phyloP scores from a whole-genome alignment of 1,139 yeast species.

The Martiniozyma asiatica region DNA sequence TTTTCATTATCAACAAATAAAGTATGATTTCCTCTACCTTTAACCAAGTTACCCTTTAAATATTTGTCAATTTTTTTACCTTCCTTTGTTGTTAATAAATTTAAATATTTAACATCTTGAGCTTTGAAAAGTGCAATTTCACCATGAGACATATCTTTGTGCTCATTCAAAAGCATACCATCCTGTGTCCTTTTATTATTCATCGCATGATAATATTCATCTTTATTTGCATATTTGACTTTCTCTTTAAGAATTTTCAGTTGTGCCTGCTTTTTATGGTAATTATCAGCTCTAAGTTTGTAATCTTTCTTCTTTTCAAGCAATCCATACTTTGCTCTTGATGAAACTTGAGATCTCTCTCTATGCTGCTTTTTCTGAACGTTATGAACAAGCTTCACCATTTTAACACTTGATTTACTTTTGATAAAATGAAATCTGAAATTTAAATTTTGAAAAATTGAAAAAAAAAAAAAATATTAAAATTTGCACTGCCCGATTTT shows the following conservation, averaged over 20 bases:
- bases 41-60: constrained; percentile 40
- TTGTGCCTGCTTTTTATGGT: constrained; percentile 79
- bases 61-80: constrained; percentile 50
- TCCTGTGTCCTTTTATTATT: constrained; percentile 43
- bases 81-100: constrained; percentile 66
- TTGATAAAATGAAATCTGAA: too few relatives aligned
- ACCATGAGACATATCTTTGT: constrained; percentile 55
- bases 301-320: constrained; percentile 95
- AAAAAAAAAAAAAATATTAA: constrained; percentile 1
- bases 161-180: constrained; percentile 56
- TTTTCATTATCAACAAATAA: constrained; percentile 64
- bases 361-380: constrained; percentile 92
- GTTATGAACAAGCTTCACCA: constrained; percentile 78
- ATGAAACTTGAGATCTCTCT: constrained; percentile 78
- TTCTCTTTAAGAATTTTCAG: constrained; percentile 63
- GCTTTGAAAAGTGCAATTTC: constrained; percentile 77
- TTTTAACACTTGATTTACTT: constrained; percentile 23
- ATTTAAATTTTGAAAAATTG: background rate
- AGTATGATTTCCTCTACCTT: constrained; percentile 62
- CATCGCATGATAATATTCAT: constrained; percentile 95
- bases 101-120: constrained; percentile 78
- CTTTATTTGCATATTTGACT: constrained; percentile 74
- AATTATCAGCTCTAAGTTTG: constrained; percentile 76
- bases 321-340: constrained; percentile 65
- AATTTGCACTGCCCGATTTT: too few relatives aligned